Conservation (phyloP, 78 protist genomes). For the slime mould (Dictyostelium discoideum) region dicty_2.7 NC_007088.5:5327001-5327500, state of each 20-base stretch:
- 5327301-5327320: slow-evolving; percentile 5
- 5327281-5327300: slow-evolving; percentile 29
- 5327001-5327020: slow-evolving; percentile 19
- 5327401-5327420: neutral
- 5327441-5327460: slow-evolving; percentile 8
- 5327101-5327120: slow-evolving; percentile 4
- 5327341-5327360: slow-evolving; percentile 21
- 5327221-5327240: neutral
- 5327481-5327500: neutral
- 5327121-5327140: slow-evolving; percentile 18
- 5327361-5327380: neutral
- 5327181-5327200: slow-evolving; percentile 17
- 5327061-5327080: neutral
- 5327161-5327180: slow-evolving; percentile 34
- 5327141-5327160: neutral
- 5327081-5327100: neutral
- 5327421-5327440: neutral
- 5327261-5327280: slow-evolving; percentile 44
- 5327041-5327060: neutral
- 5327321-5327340: slow-evolving; percentile 54
- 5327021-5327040: neutral
- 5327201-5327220: slow-evolving; percentile 26
- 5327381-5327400: slow-evolving; percentile 42
- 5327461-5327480: neutral
- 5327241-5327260: neutral